phyloP scores from a whole-genome alignment of 2,329 filamentous ascomycete genomes.

The Fusarium illudens region DNA sequence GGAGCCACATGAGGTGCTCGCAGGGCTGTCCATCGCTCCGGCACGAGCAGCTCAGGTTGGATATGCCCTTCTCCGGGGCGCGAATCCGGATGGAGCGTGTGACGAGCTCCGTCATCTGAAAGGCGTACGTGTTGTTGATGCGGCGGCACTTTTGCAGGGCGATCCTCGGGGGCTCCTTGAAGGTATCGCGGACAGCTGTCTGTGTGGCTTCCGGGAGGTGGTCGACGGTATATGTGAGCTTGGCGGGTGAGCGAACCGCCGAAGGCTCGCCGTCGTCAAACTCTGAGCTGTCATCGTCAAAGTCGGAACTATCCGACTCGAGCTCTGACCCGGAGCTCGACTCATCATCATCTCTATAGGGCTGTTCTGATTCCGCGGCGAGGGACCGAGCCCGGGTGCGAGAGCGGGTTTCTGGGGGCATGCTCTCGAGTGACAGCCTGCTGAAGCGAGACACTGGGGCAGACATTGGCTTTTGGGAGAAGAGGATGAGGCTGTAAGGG shows the following conservation, averaged over 20 bases:
- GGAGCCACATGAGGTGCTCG: constrained; percentile 63
- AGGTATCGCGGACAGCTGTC: constrained; percentile 53
- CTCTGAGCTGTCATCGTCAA: constrained; percentile 44
- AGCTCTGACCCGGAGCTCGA: constrained; percentile 37
- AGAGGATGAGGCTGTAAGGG: neutral
- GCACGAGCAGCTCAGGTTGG: constrained; percentile 59
- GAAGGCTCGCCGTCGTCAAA: constrained; percentile 44
- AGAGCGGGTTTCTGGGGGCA: constrained; percentile 40
- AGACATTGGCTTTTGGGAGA: constrained; percentile 36
- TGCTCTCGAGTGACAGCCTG: constrained; percentile 44
- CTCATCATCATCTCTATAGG: constrained; percentile 32
- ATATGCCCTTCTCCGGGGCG: constrained; percentile 49
- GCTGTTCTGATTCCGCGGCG: constrained; percentile 5
- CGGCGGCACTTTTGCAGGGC: constrained; percentile 59
- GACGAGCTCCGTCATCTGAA: constrained; percentile 64
- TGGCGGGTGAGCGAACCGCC: constrained; percentile 50
- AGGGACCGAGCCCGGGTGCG: constrained; percentile 20
- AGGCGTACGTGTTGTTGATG: constrained; percentile 60
- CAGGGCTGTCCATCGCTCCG: constrained; percentile 51
- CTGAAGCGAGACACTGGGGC: constrained; percentile 38
- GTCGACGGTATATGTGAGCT: constrained; percentile 53
- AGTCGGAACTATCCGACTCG: constrained; percentile 24
- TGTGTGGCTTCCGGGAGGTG: constrained; percentile 50
- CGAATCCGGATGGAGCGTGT: constrained; percentile 62
- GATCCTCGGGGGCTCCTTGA: constrained; percentile 59